Evolutionary conservation across 371 early-diverging fungal genomes (phyloP), one percentile per base, ranked within the genome.

Genomic region (Pancytospora epiphaga): DNA sequence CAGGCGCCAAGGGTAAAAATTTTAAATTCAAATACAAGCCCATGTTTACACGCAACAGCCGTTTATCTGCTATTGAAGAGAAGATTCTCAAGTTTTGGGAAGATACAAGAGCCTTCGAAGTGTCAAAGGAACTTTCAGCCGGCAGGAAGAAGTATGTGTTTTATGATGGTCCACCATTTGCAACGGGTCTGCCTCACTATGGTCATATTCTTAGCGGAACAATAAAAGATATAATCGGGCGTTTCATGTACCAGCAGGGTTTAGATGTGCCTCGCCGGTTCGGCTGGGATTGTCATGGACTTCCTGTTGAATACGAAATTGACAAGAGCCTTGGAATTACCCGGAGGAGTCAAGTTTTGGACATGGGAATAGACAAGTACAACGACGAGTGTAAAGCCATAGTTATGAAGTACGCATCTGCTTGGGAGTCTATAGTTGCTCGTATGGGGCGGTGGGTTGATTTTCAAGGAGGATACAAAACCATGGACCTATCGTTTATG

Each of bases 151-250:
- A 67, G 47, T 83, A 71, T 69, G 77, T 76, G 6, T 96, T 96
- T 84, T 98, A 92, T 82, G 97, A 95, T 82, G 99, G 98, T 12
- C 99, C 99, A 51, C 99, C 99, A 29, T 99, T 99, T 82, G 98
- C 97, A 60, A 99, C 99, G 18, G 99, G 99, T 56, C 86, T 96
- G 74, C 99, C 99, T 50, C 99, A 99, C 82, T 97, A 96, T 81
- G 99, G 99, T 57, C 99, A 99, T 78, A 86, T 99, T 85, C 86
- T 99, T 25, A 92, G 94, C 43, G 96, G 98, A 75, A 95, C 99
- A 70, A 94, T 99, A 84, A 99, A 99, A 87, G 99, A 99, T 84
- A 89, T 92, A 52, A 91, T 99, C 61, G 95, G 96, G 9, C 87
- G 99, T 64, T 99, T 89, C 85, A 95, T 93, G 49, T 88, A 89